Base-by-base conservation (phyloP, 768 basidiomycete species). In the Holtermanniella nyarrowii region DNA sequence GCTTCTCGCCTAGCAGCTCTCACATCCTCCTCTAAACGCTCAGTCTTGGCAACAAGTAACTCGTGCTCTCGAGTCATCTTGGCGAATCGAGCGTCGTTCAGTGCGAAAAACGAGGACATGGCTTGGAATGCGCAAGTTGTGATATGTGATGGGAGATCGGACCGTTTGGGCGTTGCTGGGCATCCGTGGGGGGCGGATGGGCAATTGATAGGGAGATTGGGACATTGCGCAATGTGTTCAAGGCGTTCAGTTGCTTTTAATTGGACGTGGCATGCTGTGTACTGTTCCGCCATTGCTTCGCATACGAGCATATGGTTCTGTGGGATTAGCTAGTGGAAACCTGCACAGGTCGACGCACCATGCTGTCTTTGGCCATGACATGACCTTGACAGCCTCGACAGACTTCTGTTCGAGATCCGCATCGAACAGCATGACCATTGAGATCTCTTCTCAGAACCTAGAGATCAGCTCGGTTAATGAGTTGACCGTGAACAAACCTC, bases 181-280 rank as follows among this genome's bases (percentile, higher is more conserved):
- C 64, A 66, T 5, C 64, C 64, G 22, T 59, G 54, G 4, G 43
- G 4, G 14, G 26, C 14, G 41, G 61, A 59, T 2, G 57, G 47
- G 39, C 64, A 66, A 12, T 59, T 50, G 4, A 63, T 55, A 1
- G n/a, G 49, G 14, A 46, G 57, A 14, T 41, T 20, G 18, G 61
- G 53, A 41, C 64, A 66, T 5, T 62, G 61, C 46, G 62, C 61
- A 31, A 66, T 54, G 39, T 66, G 61, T 23, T 61, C 64, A 2
- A 65, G 56, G 59, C 62, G 61, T 56, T 60, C 24, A 1, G 18
- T 20, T 1, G 11, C 16, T 10, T 10, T 22, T 44, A 1, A 20
- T 42, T 12, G n/a, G 13, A 16, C 11, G 20, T n/a, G 3, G 18
- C 49, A 43, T 56, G 57, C 46, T 63, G 61, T 5, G 61, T 61